Evolutionary conservation across 176 grass and related monocot genomes (phyloP).

Genomic region (Oryza punctata): DNA sequence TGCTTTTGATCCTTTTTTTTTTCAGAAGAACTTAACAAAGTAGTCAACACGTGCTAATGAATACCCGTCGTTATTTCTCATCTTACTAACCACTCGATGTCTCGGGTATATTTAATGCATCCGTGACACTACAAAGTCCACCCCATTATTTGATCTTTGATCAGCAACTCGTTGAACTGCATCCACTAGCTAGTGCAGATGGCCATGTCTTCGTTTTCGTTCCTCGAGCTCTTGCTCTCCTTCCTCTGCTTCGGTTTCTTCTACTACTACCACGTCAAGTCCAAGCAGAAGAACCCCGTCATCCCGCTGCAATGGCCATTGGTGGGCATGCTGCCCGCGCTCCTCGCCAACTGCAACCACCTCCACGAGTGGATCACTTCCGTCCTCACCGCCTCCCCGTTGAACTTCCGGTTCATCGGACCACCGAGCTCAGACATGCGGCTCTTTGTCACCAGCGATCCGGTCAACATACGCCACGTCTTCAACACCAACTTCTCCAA

Average conservation of each 20-base stretch:
- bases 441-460: constrained; percentile 55
- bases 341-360: constrained; percentile 47
- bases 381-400: not conserved
- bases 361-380: constrained; percentile 67
- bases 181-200: not conserved
- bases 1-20: too few relatives aligned
- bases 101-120: not conserved
- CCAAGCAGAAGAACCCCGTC: constrained; percentile 20
- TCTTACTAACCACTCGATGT: not conserved
- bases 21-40: not conserved
- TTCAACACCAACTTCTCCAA: constrained; percentile 76
- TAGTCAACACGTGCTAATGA: not conserved
- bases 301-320: constrained; percentile 67
- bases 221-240: constrained; percentile 8
- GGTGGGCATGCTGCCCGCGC: constrained; percentile 66
- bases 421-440: constrained; percentile 58
- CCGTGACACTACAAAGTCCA: not conserved
- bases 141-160: not conserved
- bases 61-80: not conserved
- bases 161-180: not conserved
- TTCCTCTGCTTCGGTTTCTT: constrained; percentile 32
- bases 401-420: constrained; percentile 63
- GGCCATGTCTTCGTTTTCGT: not conserved
- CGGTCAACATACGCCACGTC: constrained; percentile 67
- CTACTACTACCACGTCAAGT: constrained; percentile 36